These are phyloP conservation scores for Mucor lusitanicus DNA, from an alignment of 371 early-diverging fungal genomes.

Conservation along the genomic window DNA sequence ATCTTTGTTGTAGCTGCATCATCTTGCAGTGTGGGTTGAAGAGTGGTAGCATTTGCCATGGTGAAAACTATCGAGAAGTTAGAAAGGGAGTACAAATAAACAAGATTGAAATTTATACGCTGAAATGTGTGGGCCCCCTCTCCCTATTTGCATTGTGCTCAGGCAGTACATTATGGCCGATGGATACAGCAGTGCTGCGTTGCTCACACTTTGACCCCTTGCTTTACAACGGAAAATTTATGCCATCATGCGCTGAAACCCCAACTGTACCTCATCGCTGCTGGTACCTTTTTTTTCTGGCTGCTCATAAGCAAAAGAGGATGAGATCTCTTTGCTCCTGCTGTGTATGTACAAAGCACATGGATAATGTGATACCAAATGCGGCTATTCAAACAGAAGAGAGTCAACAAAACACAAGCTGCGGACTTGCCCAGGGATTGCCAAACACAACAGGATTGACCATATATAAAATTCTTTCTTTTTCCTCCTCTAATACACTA, in stretches of 20 bases:
- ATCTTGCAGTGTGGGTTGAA: neutral
- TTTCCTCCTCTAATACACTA: neutral
- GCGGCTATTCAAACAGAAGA: neutral
- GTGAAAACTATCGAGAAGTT: neutral
- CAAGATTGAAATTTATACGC: neutral
- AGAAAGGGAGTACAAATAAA: neutral
- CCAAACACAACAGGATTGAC: neutral
- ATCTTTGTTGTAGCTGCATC: neutral
- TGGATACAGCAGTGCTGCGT: too few species aligned
- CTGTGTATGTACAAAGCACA: neutral
- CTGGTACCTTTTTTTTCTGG: too few species aligned
- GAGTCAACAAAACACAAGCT: neutral
- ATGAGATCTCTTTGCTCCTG: too few species aligned
- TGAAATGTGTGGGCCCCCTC: neutral
- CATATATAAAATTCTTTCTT: neutral
- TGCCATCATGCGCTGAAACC: too few species aligned
- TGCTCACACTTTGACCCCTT: too few species aligned
- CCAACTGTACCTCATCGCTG: too few species aligned
- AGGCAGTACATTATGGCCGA: too few species aligned
- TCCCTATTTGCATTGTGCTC: neutral
- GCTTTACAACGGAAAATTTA: too few species aligned
- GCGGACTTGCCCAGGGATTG: slow-evolving; percentile 1
- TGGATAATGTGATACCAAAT: neutral
- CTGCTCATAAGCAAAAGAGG: too few species aligned
- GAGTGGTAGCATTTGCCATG: neutral